Evolutionary conservation across 192 early-diverging fungal species (phyloP).

Genomic region (Coemansia sp.): DNA sequence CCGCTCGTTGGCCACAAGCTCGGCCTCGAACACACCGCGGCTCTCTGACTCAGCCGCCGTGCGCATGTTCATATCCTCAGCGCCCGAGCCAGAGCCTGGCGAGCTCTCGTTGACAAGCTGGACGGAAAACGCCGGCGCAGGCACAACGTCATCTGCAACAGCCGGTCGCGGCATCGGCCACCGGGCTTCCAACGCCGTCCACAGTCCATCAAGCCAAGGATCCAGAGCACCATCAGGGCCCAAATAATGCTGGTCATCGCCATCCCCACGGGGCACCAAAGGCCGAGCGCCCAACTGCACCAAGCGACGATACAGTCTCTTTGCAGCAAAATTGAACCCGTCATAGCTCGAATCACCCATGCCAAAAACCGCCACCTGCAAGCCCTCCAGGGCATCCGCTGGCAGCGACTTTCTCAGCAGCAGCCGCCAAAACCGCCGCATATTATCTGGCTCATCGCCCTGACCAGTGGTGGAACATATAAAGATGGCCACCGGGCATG

Average conservation of each 20-base stretch:
- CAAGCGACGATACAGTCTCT: constrained; percentile 84
- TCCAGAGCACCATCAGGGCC: constrained; percentile 86
- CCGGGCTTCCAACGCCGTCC: constrained; percentile 58
- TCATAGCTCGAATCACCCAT: constrained; percentile 92
- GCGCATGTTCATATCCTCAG: not conserved
- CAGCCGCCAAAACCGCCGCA: constrained; percentile 92
- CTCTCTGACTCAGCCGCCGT: not conserved
- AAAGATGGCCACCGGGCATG: constrained; percentile 56
- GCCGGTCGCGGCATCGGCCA: constrained; percentile 57
- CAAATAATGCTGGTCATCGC: constrained; percentile 95
- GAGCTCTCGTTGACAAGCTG: not conserved
- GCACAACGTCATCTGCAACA: constrained; percentile 12
- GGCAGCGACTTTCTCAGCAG: constrained; percentile 80
- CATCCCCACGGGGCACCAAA: constrained; percentile 72
- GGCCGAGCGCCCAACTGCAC: constrained; percentile 77
- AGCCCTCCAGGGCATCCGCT: constrained; percentile 56
- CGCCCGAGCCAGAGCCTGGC: too few relatives aligned
- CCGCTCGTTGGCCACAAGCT: constrained; percentile 56
- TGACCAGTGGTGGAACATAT: constrained; percentile 93
- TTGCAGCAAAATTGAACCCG: constrained; percentile 92
- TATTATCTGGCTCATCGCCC: constrained; percentile 87
- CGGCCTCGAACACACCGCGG: not conserved
- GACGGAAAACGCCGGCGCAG: constrained; percentile 20
- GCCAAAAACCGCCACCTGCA: constrained; percentile 86
- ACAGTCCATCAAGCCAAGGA: constrained; percentile 81